phyloP scores from a whole-genome alignment of 305 asterid genomes.

The Fraxinus angustifolia region DNA sequence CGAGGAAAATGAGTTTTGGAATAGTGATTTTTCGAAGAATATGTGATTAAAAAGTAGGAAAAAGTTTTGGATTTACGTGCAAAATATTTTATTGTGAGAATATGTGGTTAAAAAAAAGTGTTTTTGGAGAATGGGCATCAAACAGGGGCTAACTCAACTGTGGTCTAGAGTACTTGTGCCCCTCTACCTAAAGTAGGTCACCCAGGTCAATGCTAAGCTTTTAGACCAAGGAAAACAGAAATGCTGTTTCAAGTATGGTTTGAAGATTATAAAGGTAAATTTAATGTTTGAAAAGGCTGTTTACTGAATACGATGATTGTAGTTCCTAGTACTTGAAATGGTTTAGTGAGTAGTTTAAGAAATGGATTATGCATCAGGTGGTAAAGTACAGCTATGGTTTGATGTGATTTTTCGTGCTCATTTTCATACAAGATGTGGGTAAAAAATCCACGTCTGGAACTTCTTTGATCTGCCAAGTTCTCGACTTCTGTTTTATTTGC shows the following conservation, averaged over 20 bases:
- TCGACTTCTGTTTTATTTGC: neutral
- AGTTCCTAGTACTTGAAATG: neutral
- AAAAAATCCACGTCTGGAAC: neutral
- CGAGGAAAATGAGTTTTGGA: too few species aligned
- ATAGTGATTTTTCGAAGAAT: too few species aligned
- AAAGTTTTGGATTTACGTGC: too few species aligned
- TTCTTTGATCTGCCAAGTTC: neutral
- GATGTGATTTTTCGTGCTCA: neutral
- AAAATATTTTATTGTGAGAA: too few species aligned
- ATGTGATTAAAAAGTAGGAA: too few species aligned
- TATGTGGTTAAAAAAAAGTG: too few species aligned
- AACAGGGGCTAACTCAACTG: neutral
- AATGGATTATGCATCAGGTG: neutral
- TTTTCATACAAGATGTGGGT: neutral
- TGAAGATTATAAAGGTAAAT: neutral
- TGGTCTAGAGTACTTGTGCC: neutral
- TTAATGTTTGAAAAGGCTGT: neutral
- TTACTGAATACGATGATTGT: neutral
- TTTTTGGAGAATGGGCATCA: too few species aligned
- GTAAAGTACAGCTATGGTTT: neutral
- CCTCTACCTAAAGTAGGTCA: neutral
- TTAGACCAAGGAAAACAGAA: neutral
- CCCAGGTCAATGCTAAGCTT: neutral
- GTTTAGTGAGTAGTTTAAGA: neutral
- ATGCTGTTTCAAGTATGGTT: neutral